Percentiles rank a stretch among this genome's conserved stretches.
These are phyloP conservation scores for Cyanidium caldarium DNA, from an alignment of 23 red algal species.

Conservation along the genomic window DNA sequence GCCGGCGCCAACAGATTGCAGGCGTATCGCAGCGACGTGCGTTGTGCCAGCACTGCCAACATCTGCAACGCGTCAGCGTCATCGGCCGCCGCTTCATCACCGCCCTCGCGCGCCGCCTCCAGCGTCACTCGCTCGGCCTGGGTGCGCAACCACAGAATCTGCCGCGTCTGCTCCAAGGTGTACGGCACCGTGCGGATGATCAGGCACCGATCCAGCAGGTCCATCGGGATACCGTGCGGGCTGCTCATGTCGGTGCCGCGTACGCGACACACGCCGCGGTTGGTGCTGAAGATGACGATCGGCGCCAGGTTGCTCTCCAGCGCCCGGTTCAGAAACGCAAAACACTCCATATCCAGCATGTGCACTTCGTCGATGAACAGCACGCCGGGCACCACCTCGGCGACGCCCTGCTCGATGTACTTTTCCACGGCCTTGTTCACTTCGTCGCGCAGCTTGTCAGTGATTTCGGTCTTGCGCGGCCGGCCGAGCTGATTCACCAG, in stretches of 20 bases:
- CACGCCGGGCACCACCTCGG: conserved; percentile 83
- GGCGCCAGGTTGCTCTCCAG: conserved; percentile 76
- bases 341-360: conserved; percentile 99
- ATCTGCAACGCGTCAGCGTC: conserved; percentile 39
- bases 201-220: conserved; percentile 75
- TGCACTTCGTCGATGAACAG: conserved; percentile 99
- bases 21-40: conserved; percentile 80
- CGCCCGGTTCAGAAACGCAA: conserved; percentile 81
- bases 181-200: conserved; percentile 91
- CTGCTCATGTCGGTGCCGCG: conserved; percentile 65
- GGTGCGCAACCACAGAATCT: conserved; percentile 72
- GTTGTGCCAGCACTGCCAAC: conserved; percentile 47
- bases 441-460: conserved; percentile 44
- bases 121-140: conserved; percentile 11
- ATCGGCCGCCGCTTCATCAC: conserved; percentile 1
- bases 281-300: conserved; percentile 73
- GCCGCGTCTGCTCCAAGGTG: conserved; percentile 34
- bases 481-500: conserved; percentile 75
- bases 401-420: conserved; percentile 79
- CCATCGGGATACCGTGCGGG: conserved; percentile 85
- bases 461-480: conserved; percentile 94
- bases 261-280: conserved; percentile 80
- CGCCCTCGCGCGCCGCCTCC: neutral
- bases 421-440: conserved; percentile 27
- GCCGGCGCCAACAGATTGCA: conserved; percentile 71